Evolutionary conservation across 441 rosid genomes (phyloP).

Genomic region (Populus hybrid): DNA sequence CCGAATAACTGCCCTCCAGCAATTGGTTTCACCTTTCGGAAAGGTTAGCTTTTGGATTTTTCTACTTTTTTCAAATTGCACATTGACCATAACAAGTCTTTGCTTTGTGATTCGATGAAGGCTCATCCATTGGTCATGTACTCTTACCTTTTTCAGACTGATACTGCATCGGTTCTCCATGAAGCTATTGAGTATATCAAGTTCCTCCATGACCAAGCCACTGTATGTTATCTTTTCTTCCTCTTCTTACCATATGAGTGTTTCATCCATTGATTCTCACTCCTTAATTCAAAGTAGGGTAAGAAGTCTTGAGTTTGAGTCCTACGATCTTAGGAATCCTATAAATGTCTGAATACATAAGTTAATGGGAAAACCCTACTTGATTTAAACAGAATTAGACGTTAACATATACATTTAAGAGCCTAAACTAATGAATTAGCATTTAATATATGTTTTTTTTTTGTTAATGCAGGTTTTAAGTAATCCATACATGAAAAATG

Average conservation of each 20-base stretch:
- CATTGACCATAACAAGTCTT: conserved; percentile 16
- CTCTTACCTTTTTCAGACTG: conserved; percentile 58
- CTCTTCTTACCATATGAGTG: neutral
- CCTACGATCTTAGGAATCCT: neutral
- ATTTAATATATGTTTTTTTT: neutral
- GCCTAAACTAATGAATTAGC: neutral
- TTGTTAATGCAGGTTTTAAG: conserved; percentile 44
- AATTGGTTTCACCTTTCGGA: conserved; percentile 99
- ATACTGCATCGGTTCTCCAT: conserved; percentile 97
- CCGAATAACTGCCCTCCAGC: conserved; percentile 99
- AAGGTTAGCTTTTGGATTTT: conserved; percentile 53
- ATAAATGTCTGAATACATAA: neutral
- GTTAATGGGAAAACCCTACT: neutral
- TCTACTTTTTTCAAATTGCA: conserved; percentile 17
- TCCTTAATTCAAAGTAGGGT: too few relatives aligned
- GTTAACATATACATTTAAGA: neutral
- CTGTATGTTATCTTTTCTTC: conserved; percentile 49
- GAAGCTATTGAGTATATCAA: conserved; percentile 98
- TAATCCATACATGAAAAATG: conserved; percentile 32
- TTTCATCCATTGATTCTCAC: neutral
- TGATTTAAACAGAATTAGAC: neutral
- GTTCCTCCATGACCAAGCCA: conserved; percentile 89
- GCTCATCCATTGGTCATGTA: conserved; percentile 4
- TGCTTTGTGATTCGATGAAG: conserved; percentile 17
- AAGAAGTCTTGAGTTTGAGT: neutral